Conservation (phyloP, 2,329 filamentous ascomycete species). For the Colletotrichum abscissum region DNA sequence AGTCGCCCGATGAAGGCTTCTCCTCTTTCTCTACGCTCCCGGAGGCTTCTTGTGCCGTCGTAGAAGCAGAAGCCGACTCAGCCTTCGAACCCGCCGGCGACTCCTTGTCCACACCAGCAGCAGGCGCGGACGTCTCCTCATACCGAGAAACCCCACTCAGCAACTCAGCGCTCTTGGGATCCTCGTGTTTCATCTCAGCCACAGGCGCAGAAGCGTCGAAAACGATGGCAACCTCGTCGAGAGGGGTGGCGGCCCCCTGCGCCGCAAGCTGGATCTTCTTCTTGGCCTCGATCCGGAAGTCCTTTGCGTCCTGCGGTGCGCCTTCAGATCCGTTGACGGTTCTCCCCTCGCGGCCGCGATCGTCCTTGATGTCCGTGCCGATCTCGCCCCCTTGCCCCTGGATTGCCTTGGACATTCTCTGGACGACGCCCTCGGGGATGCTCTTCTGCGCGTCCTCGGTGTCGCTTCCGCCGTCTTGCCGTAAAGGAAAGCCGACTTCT, state of each 20-base stretch:
- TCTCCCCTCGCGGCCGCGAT: slow-evolving; percentile 28
- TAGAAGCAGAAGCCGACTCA: not conserved
- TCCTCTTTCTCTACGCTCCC: not conserved
- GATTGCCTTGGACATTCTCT: slow-evolving; percentile 2
- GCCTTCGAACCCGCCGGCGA: not conserved
- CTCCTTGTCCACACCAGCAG: not conserved
- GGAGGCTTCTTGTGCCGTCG: not conserved
- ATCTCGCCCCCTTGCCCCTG: slow-evolving; percentile 8
- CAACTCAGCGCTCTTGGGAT: not conserved
- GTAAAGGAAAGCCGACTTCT: not conserved
- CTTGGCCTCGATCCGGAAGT: slow-evolving; percentile 31
- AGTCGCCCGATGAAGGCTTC: not conserved
- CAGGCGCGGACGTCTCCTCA: not conserved
- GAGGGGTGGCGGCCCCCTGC: slow-evolving; percentile 20
- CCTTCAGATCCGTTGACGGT: slow-evolving; percentile 19
- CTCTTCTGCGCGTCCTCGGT: not conserved
- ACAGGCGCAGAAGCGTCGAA: slow-evolving; percentile 24
- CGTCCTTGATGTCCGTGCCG: slow-evolving; percentile 29
- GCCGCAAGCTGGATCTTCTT: slow-evolving; percentile 30
- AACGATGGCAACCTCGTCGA: slow-evolving; percentile 27
- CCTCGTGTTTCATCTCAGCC: slow-evolving; percentile 11
- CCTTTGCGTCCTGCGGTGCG: slow-evolving; percentile 15
- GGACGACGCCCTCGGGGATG: not conserved
- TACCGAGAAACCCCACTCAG: slow-evolving; percentile 9
- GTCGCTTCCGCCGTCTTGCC: not conserved